A percentile compares a stretch with the other conserved stretches of the same genome.
phyloP scores from a whole-genome alignment of 345 rosid genomes.

The Gossypium anomalum region DNA sequence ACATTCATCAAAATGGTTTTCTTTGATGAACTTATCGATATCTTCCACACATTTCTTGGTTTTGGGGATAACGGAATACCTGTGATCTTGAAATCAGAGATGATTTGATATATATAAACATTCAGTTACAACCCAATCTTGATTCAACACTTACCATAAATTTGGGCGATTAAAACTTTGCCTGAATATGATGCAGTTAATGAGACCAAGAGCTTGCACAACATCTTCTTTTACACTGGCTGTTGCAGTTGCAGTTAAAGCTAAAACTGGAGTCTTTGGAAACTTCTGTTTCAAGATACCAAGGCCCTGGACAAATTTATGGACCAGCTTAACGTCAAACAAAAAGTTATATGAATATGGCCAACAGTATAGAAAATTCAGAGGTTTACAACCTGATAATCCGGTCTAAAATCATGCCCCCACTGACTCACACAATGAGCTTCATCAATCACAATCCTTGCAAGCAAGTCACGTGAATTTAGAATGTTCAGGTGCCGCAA shows the following conservation, averaged over 20 bases:
- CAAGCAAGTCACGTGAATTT: slow-evolving; percentile 71
- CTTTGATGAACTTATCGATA: slow-evolving; percentile 83
- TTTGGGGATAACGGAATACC: slow-evolving; percentile 84
- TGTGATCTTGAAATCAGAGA: slow-evolving; percentile 38
- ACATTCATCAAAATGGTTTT: slow-evolving; percentile 90
- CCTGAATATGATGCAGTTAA: slow-evolving; percentile 87
- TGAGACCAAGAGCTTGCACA: slow-evolving; percentile 97
- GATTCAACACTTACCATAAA: slow-evolving; percentile 49
- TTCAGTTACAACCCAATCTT: slow-evolving; percentile 17
- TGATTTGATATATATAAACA: slow-evolving; percentile 19
- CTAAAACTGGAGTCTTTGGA: slow-evolving; percentile 82
- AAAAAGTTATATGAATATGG: slow-evolving; percentile 9
- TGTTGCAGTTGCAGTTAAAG: slow-evolving; percentile 98
- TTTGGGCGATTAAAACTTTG: slow-evolving; percentile 98
- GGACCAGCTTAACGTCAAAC: slow-evolving; percentile 19
- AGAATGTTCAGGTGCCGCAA: slow-evolving; percentile 76
- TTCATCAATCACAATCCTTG: slow-evolving; percentile 97
- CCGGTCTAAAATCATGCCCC: slow-evolving; percentile 99
- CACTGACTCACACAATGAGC: slow-evolving; percentile 99
- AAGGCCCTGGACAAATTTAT: slow-evolving; percentile 60
- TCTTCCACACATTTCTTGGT: slow-evolving; percentile 88
- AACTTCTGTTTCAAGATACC: slow-evolving; percentile 94
- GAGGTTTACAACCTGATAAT: slow-evolving; percentile 74
- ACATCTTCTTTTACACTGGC: slow-evolving; percentile 99
- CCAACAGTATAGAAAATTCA: slow-evolving; percentile 14